Evolutionary conservation across 2,329 filamentous ascomycete species (phyloP).

Genomic region (Annulohypoxylon truncatum): DNA sequence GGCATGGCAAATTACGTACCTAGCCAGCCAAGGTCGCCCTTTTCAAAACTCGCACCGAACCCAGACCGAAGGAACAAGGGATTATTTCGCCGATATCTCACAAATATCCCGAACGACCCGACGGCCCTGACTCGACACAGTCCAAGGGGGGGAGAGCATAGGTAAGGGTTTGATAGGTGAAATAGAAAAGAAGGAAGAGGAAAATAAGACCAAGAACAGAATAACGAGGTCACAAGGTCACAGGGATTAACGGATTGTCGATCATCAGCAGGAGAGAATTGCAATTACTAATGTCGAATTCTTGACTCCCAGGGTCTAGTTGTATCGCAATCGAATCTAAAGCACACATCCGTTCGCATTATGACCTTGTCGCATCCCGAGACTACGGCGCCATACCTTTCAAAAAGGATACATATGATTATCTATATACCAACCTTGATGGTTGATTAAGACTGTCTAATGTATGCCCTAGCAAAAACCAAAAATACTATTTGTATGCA

Average conservation of each 20-base stretch:
- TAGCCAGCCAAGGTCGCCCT: neutral
- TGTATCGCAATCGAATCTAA: neutral
- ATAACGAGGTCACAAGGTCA: neutral
- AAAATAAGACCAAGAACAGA: constrained; percentile 1
- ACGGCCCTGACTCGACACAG: neutral
- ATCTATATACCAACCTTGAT: constrained; percentile 2
- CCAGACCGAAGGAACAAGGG: constrained; percentile 14
- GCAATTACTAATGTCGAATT: constrained; percentile 5
- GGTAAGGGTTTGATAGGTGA: neutral
- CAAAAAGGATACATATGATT: neutral
- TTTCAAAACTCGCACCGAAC: constrained; percentile 8
- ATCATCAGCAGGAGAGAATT: neutral
- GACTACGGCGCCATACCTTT: constrained; percentile 8
- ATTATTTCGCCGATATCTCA: constrained; percentile 30
- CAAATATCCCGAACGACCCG: constrained; percentile 13
- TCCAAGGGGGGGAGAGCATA: neutral
- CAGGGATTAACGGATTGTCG: constrained; percentile 3
- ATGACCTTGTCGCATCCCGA: constrained; percentile 26
- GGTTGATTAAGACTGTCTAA: neutral
- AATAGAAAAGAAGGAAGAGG: neutral
- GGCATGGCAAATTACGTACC: constrained; percentile 4
- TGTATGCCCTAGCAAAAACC: neutral
- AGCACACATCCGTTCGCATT: constrained; percentile 11
- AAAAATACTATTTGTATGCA: neutral
- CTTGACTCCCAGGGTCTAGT: neutral